phyloP scores from a whole-genome alignment of 169 alveolate species.

The Cryptosporidium canis region DNA sequence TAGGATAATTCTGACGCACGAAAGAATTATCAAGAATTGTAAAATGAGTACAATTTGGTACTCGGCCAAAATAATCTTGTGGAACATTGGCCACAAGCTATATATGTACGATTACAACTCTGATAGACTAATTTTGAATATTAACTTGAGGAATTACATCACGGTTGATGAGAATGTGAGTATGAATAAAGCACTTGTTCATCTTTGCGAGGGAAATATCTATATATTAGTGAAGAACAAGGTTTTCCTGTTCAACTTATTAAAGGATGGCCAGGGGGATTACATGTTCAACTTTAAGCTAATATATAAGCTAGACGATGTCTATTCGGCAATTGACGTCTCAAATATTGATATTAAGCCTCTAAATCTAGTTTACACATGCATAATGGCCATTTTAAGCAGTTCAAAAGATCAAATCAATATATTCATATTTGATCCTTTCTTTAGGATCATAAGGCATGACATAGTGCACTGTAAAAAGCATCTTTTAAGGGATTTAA shows the following conservation, averaged over 20 bases:
- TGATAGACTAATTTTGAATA: background rate
- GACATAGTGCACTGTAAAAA: constrained; percentile 26
- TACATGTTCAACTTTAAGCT: background rate
- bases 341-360: constrained; percentile 3
- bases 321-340: constrained; percentile 16
- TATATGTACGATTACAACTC: background rate
- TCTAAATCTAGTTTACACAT: constrained; percentile 16
- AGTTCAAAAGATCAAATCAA: constrained; percentile 42
- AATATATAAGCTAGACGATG: constrained; percentile 4
- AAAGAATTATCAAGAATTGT: background rate
- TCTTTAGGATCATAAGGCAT: constrained; percentile 39
- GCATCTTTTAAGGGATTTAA: background rate
- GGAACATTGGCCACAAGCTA: constrained; percentile 19
- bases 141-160: background rate
- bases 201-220: background rate
- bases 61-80: background rate
- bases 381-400: constrained; percentile 6
- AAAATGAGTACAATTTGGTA: constrained; percentile 31
- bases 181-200: background rate
- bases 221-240: constrained; percentile 25
- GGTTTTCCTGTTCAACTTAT: background rate
- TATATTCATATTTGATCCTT: constrained; percentile 27
- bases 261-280: background rate
- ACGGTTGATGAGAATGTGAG: background rate
- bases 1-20: background rate